Percentiles rank a stretch among this genome's conserved stretches.
phyloP scores from a whole-genome alignment of 441 rosid genomes.

The Adansonia gregorii region DNA sequence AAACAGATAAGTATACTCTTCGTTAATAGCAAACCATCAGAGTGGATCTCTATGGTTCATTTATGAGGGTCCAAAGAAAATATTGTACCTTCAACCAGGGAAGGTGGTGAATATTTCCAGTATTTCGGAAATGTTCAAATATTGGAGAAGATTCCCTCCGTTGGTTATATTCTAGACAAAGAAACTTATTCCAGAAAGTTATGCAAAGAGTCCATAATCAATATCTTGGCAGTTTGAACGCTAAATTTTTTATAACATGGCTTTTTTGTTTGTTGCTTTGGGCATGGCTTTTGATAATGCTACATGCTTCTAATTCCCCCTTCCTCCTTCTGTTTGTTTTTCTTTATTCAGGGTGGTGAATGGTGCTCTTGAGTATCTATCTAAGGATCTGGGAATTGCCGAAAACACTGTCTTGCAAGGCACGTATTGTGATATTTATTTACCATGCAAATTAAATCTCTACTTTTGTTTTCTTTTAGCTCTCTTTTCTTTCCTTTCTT shows the following conservation, averaged over 20 bases:
- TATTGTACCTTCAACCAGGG: not conserved
- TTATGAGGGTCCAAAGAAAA: not conserved
- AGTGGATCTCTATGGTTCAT: conserved; percentile 2
- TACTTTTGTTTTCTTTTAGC: conserved; percentile 12
- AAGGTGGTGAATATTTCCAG: conserved; percentile 1
- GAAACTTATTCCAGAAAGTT: not conserved
- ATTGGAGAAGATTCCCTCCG: not conserved
- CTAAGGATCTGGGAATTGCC: conserved; percentile 90
- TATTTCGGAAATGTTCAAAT: not conserved
- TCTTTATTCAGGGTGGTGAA: conserved; percentile 76
- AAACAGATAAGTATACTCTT: not conserved
- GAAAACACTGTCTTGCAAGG: conserved; percentile 93
- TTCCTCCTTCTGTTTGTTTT: not conserved
- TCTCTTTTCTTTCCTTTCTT: not conserved
- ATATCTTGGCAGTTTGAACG: conserved; percentile 10
- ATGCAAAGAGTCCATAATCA: not conserved
- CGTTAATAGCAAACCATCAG: not conserved
- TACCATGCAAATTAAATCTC: not conserved
- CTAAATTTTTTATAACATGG: conserved; percentile 3
- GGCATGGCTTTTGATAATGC: not conserved
- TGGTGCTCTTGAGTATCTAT: conserved; percentile 93
- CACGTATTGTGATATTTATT: conserved; percentile 36
- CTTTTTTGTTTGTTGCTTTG: not conserved
- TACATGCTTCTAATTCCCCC: not conserved
- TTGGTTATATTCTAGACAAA: not conserved